Evolutionary conservation across 169 alveolate genomes (phyloP).

Genomic region (Babesia divergens): DNA sequence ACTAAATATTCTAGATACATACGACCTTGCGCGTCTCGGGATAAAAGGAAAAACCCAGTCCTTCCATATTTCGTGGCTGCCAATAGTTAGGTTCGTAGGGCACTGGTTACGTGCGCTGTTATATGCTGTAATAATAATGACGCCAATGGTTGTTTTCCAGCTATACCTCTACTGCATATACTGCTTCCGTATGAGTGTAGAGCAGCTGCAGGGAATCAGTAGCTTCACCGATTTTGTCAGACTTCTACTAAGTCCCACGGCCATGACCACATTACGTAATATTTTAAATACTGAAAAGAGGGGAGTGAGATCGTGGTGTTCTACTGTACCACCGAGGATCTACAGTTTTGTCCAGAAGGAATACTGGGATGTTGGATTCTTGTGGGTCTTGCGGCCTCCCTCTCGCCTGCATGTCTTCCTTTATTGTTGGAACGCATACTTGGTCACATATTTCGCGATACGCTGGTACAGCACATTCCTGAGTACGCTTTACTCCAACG

Average conservation of each 20-base stretch:
- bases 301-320: conserved; percentile 70
- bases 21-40: not conserved
- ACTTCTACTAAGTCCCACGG: conserved; percentile 8
- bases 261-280: not conserved
- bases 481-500: not conserved
- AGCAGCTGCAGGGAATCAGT: conserved; percentile 33
- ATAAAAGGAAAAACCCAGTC: not conserved
- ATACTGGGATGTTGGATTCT: conserved; percentile 70
- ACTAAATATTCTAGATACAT: not conserved
- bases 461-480: conserved; percentile 1
- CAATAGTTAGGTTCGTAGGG: not conserved
- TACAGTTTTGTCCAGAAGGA: conserved; percentile 66
- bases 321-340: conserved; percentile 43
- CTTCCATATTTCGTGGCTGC: not conserved
- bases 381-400: conserved; percentile 57
- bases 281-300: not conserved
- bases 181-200: conserved; percentile 32
- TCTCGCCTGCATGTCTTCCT: conserved; percentile 14
- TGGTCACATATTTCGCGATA: not conserved
- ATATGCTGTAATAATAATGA: conserved; percentile 60
- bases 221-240: conserved; percentile 39
- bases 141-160: conserved; percentile 67
- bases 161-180: conserved; percentile 63
- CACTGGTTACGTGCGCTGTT: conserved; percentile 66
- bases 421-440: conserved; percentile 5